Evolutionary conservation across 208 protist species (phyloP), one percentile per base, ranked within the genome.

Genomic region (Leishmania amazonensis): DNA sequence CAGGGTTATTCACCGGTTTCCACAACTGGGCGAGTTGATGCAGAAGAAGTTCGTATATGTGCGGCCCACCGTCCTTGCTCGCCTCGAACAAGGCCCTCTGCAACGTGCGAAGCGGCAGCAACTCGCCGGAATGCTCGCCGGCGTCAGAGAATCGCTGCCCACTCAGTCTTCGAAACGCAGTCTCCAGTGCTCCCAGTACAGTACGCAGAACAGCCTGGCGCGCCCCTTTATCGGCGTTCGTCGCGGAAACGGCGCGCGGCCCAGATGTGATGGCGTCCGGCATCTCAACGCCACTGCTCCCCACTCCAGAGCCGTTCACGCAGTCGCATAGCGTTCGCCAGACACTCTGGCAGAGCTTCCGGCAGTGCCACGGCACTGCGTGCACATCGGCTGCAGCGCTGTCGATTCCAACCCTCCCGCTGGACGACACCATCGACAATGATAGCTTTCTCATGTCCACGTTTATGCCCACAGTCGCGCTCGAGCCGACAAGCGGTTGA

Each of bases 31-130:
- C 73, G 51, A 85, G 81, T 49, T 58, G 62, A 54, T 83, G 83
- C 62, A 83, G 17, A 35, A 86, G 75, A 21, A 86, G 51, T 4
- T 53, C 78, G 75, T 83, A 86, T 70, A 86, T 65, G 68, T 86
- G 47, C 53, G 65, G 73, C 74, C 73, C 80, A 42, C 47, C 67
- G 38, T 73, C 74, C n/a, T 54, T 38, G 67, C 78, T 86, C 8
- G 75, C 75, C 74, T 86, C 83, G 49, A 74, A 86, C n/a, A 86
- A 49, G 42, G 62, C 83, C 4, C 78, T 65, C 68, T 86, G 83
- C 65, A 83, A 42, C 47, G 79, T 81, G 74, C 83, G 83, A 49
- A 86, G 67, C 13, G 78, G 83, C 73, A 86, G 75, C 54, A 86
- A 75, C 75, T 86, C 83, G 35, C 77, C 78, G 1, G 45, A 67